Percentiles rank a stretch among this genome's conserved stretches.
Evolutionary conservation across 495 filamentous ascomycete species (phyloP).

Genomic region (Penicillium subrubescens): DNA sequence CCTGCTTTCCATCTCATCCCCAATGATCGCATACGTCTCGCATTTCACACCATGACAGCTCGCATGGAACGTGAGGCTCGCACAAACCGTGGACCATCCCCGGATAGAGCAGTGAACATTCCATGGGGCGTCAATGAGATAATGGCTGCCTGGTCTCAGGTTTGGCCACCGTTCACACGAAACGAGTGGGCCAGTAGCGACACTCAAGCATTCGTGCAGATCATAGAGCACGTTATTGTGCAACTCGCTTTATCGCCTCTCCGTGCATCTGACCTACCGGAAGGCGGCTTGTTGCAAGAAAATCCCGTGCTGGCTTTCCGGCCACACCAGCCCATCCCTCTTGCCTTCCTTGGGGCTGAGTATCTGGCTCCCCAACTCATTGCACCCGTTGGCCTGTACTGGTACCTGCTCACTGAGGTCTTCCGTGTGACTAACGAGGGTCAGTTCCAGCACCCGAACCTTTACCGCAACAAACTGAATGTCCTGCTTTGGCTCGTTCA

Average conservation of each 20-base stretch:
- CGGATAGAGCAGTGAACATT: not conserved
- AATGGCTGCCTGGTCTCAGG: not conserved
- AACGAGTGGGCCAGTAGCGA: not conserved
- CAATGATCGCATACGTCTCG: no score
- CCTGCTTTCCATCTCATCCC: not conserved
- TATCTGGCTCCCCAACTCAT: not conserved
- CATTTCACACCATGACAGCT: no score
- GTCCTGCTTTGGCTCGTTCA: not conserved
- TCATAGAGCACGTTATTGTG: not conserved
- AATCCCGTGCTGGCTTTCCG: not conserved
- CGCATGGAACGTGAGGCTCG: not conserved
- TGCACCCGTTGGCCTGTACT: not conserved
- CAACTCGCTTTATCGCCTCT: not conserved
- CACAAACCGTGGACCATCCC: not conserved
- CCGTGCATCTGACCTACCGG: not conserved
- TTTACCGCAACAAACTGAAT: not conserved
- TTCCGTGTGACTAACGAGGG: conserved; percentile 1
- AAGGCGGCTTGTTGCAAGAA: not conserved
- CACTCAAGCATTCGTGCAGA: not conserved
- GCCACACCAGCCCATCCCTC: not conserved
- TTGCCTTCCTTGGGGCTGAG: not conserved
- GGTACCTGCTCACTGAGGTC: not conserved
- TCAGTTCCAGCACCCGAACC: no score
- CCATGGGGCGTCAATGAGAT: not conserved
- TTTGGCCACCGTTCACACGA: not conserved